Conservation (phyloP, 1,139 yeast genomes). For the Candida albicans region DNA sequence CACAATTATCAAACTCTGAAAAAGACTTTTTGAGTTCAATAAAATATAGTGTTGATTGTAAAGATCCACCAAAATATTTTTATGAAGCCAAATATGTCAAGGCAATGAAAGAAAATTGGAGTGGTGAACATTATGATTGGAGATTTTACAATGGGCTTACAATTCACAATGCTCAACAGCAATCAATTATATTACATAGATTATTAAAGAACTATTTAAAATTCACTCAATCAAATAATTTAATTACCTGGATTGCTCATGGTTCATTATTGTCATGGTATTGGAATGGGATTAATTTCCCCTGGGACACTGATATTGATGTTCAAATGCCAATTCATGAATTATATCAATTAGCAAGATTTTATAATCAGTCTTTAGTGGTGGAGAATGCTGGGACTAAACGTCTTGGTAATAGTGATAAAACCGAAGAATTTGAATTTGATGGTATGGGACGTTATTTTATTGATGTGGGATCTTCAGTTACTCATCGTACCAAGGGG, state of each 20-base stretch:
- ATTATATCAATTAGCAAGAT: constrained; percentile 27
- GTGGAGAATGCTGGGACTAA: constrained; percentile 24
- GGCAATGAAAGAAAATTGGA: constrained; percentile 15
- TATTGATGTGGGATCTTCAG: constrained; percentile 33
- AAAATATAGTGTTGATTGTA: constrained; percentile 16
- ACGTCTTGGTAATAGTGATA: too few relatives aligned
- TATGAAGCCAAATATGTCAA: constrained; percentile 33
- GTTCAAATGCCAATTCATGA: constrained; percentile 39
- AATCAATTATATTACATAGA: constrained; percentile 28
- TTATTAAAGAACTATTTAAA: constrained; percentile 31
- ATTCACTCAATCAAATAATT: constrained; percentile 22
- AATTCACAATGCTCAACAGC: constrained; percentile 27
- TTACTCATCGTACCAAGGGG: constrained; percentile 31
- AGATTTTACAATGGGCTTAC: constrained; percentile 46
- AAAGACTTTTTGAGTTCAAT: constrained; percentile 3
- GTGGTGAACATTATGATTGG: constrained; percentile 50
- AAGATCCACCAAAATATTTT: constrained; percentile 42
- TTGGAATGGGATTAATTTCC: constrained; percentile 39
- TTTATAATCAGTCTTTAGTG: constrained; percentile 38
- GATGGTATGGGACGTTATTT: constrained; percentile 35
- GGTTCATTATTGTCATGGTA: constrained; percentile 55
- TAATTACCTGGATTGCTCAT: constrained; percentile 52
- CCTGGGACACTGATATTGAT: constrained; percentile 41
- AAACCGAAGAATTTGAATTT: too few relatives aligned
- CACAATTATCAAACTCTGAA: neutral